Evolutionary conservation across 2,329 filamentous ascomycete genomes (phyloP).

Genomic region (Colletotrichum sansevieriae): DNA sequence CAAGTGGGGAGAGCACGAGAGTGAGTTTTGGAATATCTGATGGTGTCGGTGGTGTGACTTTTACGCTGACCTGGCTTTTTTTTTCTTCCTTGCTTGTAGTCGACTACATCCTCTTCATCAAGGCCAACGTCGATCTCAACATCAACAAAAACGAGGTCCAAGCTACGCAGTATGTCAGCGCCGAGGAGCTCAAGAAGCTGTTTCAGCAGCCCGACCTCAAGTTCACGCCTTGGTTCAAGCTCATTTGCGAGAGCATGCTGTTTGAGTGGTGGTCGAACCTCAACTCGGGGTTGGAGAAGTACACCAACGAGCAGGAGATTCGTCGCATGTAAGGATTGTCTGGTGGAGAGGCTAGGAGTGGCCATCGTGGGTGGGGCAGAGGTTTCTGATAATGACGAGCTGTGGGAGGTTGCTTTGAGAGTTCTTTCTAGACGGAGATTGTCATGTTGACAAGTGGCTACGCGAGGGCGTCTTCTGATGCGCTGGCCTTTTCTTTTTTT

Average conservation of each 20-base stretch:
- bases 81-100: slow-evolving; percentile 63
- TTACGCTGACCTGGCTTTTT: slow-evolving; percentile 40
- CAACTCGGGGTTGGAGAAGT: slow-evolving; percentile 84
- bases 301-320: slow-evolving; percentile 87
- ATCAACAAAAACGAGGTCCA: slow-evolving; percentile 90
- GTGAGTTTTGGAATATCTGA: slow-evolving; percentile 65
- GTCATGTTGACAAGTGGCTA: too few relatives aligned
- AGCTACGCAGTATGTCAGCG: slow-evolving; percentile 85
- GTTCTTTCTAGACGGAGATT: too few relatives aligned
- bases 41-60: background rate
- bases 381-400: background rate
- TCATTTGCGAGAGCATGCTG: slow-evolving; percentile 97
- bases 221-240: slow-evolving; percentile 99
- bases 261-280: slow-evolving; percentile 98
- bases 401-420: background rate
- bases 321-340: slow-evolving; percentile 76
- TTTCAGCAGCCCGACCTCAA: slow-evolving; percentile 84
- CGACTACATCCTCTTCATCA: slow-evolving; percentile 99
- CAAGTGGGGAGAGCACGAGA: slow-evolving; percentile 99
- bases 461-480: too few relatives aligned
- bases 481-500: too few relatives aligned
- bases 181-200: slow-evolving; percentile 85
- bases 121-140: slow-evolving; percentile 87
- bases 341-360: too few relatives aligned
- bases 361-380: background rate